phyloP scores from a whole-genome alignment of 164 flowering plant species.

The Kalanchoe fedtschenkoi region DNA sequence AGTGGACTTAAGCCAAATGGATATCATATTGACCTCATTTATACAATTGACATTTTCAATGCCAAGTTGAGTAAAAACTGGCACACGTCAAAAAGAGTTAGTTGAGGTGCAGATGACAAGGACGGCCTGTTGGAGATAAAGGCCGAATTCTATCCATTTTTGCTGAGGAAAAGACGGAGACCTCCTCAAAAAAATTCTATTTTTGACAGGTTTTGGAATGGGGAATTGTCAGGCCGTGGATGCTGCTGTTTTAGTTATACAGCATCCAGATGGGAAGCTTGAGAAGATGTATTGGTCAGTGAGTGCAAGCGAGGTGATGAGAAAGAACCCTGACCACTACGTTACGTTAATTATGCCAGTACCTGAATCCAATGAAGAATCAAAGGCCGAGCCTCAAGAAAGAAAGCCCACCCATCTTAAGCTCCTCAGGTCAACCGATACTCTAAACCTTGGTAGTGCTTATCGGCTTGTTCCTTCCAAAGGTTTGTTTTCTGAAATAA shows the following conservation, averaged over 20 bases:
- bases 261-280: constrained; percentile 36
- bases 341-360: constrained; percentile 35
- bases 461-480: constrained; percentile 27
- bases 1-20: background rate
- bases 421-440: constrained; percentile 33
- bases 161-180: background rate
- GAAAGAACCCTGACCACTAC: constrained; percentile 35
- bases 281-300: constrained; percentile 34
- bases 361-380: constrained; percentile 15
- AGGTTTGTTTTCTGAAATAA: constrained; percentile 2
- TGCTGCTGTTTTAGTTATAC: constrained; percentile 40
- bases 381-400: constrained; percentile 12
- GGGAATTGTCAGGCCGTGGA: constrained; percentile 49
- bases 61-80: background rate
- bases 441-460: constrained; percentile 37
- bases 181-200: background rate
- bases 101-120: background rate
- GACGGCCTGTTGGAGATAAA: background rate
- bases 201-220: constrained; percentile 16
- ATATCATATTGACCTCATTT: background rate
- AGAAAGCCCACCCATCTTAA: constrained; percentile 23
- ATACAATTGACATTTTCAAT: background rate
- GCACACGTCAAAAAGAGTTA: background rate
- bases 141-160: background rate
- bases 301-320: constrained; percentile 33